Percentiles rank a stretch among this genome's conserved stretches.
Conservation (phyloP, 768 basidiomycete genomes). For the Lanmaoa rubissima region DNA sequence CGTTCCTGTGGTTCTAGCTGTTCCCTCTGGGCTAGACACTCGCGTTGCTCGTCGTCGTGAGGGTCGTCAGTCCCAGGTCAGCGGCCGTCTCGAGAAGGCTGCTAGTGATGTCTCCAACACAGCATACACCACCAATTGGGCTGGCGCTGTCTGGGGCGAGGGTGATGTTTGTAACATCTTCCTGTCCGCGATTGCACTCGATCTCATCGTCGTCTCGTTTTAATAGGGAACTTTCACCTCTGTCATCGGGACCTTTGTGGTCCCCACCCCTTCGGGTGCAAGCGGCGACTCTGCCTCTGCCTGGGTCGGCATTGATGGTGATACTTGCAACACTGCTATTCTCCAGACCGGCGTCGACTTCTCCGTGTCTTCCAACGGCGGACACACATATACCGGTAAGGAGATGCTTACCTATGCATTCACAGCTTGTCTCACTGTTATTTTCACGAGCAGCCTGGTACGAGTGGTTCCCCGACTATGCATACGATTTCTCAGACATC, state of each 20-base stretch:
- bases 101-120: neutral
- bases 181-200: neutral
- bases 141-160: slow-evolving; percentile 2
- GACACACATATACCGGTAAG: neutral
- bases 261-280: neutral
- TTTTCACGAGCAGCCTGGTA: slow-evolving; percentile 2
- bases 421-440: neutral
- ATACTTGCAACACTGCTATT: neutral
- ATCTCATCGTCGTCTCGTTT: neutral
- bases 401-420: neutral
- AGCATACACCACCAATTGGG: slow-evolving; percentile 5
- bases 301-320: slow-evolving; percentile 15
- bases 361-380: too few species aligned
- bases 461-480: slow-evolving; percentile 3
- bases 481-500: neutral
- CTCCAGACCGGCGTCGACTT: slow-evolving; percentile 4
- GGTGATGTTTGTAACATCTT: neutral
- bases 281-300: neutral
- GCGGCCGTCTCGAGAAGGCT: neutral
- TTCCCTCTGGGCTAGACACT: neutral
- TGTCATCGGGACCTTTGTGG: slow-evolving; percentile 9
- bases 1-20: neutral
- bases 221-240: slow-evolving; percentile 5
- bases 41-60: neutral
- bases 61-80: neutral